phyloP scores from a whole-genome alignment of 1,139 yeast species.

The Meyerozyma guilliermondii region DNA sequence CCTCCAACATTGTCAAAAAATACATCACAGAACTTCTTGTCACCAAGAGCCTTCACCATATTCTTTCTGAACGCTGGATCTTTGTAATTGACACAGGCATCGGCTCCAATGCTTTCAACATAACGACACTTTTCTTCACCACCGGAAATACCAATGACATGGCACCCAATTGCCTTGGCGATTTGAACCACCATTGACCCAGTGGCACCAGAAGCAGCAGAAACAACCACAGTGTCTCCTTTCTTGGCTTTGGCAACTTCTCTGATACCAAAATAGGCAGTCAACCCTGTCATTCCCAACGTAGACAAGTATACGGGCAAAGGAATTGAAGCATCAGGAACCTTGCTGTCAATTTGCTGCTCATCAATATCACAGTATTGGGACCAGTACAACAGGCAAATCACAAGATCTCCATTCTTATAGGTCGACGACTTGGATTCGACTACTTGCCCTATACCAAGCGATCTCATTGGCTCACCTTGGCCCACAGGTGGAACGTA shows the following conservation, averaged over 20 bases:
- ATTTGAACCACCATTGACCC: constrained; percentile 28
- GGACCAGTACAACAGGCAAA: constrained; percentile 25
- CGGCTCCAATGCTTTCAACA: constrained; percentile 29
- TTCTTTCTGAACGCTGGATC: constrained; percentile 34
- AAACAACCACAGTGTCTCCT: constrained; percentile 22
- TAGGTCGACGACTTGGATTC: constrained; percentile 18
- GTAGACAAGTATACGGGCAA: constrained; percentile 40
- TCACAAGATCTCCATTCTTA: constrained; percentile 17
- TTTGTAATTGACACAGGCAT: constrained; percentile 21
- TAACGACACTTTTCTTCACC: constrained; percentile 23
- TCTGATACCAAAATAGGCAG: constrained; percentile 25
- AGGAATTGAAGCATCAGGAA: constrained; percentile 19
- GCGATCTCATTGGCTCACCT: constrained; percentile 16
- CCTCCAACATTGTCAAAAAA: constrained; percentile 67
- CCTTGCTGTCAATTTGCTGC: constrained; percentile 15
- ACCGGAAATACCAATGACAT: constrained; percentile 28
- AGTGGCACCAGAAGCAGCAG: constrained; percentile 31
- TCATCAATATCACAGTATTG: constrained; percentile 22
- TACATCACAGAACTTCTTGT: constrained; percentile 35
- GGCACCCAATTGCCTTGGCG: constrained; percentile 23
- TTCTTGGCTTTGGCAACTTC: constrained; percentile 21
- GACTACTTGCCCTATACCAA: constrained; percentile 20
- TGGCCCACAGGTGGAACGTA: constrained; percentile 17
- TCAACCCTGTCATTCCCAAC: constrained; percentile 30
- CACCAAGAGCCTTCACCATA: constrained; percentile 41